phyloP scores from a whole-genome alignment of 257 asterid genomes.

The Lithospermum erythrorhizon region DNA sequence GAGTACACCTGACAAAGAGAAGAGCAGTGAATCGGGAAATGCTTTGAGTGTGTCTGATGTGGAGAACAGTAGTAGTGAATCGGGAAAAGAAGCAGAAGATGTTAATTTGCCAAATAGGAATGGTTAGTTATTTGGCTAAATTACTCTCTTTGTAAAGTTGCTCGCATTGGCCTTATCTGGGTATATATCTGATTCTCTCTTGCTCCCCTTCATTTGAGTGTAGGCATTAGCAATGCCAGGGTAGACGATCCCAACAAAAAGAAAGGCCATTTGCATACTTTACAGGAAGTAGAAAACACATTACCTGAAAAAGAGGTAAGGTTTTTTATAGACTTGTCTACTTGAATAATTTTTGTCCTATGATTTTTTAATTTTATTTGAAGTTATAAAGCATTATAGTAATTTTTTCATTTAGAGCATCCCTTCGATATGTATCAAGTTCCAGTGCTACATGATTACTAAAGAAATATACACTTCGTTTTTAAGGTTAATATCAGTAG shows the following conservation, averaged over 20 bases:
- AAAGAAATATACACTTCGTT: too few relatives aligned
- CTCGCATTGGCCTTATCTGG: not conserved
- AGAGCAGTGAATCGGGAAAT: not conserved
- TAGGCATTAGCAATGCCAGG: slow-evolving; percentile 33
- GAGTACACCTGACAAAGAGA: slow-evolving; percentile 21
- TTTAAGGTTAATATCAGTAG: not conserved
- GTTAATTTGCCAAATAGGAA: slow-evolving; percentile 15
- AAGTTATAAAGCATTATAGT: not conserved
- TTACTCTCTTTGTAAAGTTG: not conserved
- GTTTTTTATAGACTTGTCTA: slow-evolving; percentile 4
- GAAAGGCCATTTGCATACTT: not conserved
- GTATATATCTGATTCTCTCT: slow-evolving; percentile 6
- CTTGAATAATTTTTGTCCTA: not conserved
- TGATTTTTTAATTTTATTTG: not conserved
- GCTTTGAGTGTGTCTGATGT: too few relatives aligned
- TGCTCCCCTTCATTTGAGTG: slow-evolving; percentile 19
- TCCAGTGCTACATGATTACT: too few relatives aligned
- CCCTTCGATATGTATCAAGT: not conserved
- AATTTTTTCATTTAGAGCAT: not conserved
- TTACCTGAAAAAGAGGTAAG: slow-evolving; percentile 35
- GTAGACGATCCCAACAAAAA: slow-evolving; percentile 20
- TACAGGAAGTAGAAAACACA: slow-evolving; percentile 18
- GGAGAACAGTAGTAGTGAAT: slow-evolving; percentile 16
- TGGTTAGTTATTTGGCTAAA: slow-evolving; percentile 36
- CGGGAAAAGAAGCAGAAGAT: slow-evolving; percentile 18